Conservation (phyloP, 208 protist genomes). For the Trypanosoma rangeli region DNA sequence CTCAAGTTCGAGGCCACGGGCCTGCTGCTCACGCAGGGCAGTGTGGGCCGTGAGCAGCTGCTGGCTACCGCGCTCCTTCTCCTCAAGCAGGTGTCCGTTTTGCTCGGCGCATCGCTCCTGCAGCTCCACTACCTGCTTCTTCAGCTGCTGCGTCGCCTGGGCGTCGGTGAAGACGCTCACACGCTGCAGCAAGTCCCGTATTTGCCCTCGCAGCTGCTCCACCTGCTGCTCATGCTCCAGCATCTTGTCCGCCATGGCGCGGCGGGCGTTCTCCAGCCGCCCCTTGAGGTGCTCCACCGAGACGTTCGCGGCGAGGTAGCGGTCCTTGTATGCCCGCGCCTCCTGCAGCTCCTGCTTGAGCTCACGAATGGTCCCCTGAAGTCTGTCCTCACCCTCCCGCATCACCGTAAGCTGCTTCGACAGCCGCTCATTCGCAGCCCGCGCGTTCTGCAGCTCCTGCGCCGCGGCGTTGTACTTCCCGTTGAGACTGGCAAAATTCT, state of each 20-base stretch:
- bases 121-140: slow-evolving; percentile 57
- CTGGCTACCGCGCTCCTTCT: slow-evolving; percentile 59
- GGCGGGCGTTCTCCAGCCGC: slow-evolving; percentile 47
- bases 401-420: slow-evolving; percentile 42
- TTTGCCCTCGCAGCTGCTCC: slow-evolving; percentile 69
- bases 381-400: slow-evolving; percentile 41
- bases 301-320: slow-evolving; percentile 37
- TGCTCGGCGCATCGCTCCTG: slow-evolving; percentile 59
- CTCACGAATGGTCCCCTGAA: slow-evolving; percentile 30
- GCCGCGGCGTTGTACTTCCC: slow-evolving; percentile 59
- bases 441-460: slow-evolving; percentile 43
- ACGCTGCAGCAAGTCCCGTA: slow-evolving; percentile 62
- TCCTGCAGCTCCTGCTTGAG: slow-evolving; percentile 52
- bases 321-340: slow-evolving; percentile 45
- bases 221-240: slow-evolving; percentile 66
- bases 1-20: slow-evolving; percentile 64
- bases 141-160: slow-evolving; percentile 38
- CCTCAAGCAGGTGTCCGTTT: slow-evolving; percentile 49
- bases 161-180: slow-evolving; percentile 52
- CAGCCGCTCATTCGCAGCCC: slow-evolving; percentile 36
- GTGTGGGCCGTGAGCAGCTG: slow-evolving; percentile 70
- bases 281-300: slow-evolving; percentile 63
- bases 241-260: slow-evolving; percentile 42
- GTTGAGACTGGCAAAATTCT: slow-evolving; percentile 76
- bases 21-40: slow-evolving; percentile 77